Conservation (phyloP, 192 early-diverging fungal species). For the Entomortierella chlamydospora region DNA sequence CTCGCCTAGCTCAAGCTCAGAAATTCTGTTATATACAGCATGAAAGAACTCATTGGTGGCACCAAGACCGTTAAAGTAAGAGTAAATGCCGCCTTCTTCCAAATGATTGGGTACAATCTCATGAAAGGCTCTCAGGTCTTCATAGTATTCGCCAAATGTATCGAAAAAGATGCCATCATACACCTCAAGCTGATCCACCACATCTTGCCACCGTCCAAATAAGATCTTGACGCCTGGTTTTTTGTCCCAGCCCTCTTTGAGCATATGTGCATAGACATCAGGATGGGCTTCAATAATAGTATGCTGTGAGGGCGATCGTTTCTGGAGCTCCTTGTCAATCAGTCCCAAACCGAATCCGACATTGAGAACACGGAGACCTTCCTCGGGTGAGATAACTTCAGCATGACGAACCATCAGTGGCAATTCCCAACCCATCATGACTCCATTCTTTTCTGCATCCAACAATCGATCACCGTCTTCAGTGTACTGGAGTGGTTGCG, state of each 20-base stretch:
- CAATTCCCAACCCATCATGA: conserved; percentile 99
- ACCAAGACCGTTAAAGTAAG: conserved; percentile 95
- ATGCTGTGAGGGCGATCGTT: conserved; percentile 75
- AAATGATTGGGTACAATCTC: conserved; percentile 79
- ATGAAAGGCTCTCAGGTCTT: conserved; percentile 82
- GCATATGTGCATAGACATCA: conserved; percentile 92
- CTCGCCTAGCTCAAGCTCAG: conserved; percentile 82
- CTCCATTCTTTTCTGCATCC: conserved; percentile 89
- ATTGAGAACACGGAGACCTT: conserved; percentile 72
- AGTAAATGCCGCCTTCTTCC: conserved; percentile 83
- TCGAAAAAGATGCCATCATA: conserved; percentile 98
- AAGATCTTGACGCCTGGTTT: conserved; percentile 85
- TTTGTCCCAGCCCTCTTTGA: conserved; percentile 85
- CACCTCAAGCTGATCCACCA: conserved; percentile 73
- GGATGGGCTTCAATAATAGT: conserved; percentile 98
- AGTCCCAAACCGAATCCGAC: conserved; percentile 94
- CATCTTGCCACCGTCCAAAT: conserved; percentile 95
- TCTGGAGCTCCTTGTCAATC: conserved; percentile 87
- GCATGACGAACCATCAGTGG: conserved; percentile 93
- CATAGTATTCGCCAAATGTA: conserved; percentile 94
- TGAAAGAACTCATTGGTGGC: conserved; percentile 97
- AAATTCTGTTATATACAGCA: conserved; percentile 92
- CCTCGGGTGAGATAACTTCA: conserved; percentile 73
- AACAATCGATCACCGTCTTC: conserved; percentile 80
- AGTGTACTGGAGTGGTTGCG: conserved; percentile 80